Percentiles rank a stretch among this genome's conserved stretches.
phyloP scores from a whole-genome alignment of 1,284 basidiomycete species.

The Sanghuangporus sanghuang region DNA sequence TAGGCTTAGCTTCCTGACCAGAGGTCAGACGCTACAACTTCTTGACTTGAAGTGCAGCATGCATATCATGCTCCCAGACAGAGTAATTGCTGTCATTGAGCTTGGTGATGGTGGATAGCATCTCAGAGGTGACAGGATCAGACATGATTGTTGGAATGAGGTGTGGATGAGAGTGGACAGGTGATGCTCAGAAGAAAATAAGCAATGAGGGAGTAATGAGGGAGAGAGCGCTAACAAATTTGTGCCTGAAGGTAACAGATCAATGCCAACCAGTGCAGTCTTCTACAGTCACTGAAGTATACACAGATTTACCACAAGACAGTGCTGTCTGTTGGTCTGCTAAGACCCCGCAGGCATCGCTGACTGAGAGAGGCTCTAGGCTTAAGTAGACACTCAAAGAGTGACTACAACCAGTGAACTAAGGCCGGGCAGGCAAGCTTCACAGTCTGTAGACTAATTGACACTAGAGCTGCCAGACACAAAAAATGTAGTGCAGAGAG shows the following conservation, averaged over 20 bases:
- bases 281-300: background rate
- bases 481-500: background rate
- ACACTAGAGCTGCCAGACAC: background rate
- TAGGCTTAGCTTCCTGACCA: background rate
- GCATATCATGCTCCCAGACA: too few species aligned
- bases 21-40: background rate
- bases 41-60: background rate
- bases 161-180: background rate
- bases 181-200: background rate
- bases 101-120: background rate
- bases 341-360: background rate
- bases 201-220: background rate
- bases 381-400: background rate
- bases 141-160: background rate
- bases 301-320: conserved; percentile 1
- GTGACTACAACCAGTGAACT: background rate
- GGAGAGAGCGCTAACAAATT: background rate
- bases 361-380: conserved; percentile 3
- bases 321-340: conserved; percentile 7
- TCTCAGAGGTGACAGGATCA: background rate
- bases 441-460: background rate
- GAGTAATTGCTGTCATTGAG: background rate
- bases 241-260: background rate
- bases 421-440: background rate
- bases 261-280: too few species aligned